A percentile compares a stretch with the other conserved stretches of the same genome.
Conservation (phyloP, 1,284 basidiomycete genomes). For the Marasmius tenuissimus region DNA sequence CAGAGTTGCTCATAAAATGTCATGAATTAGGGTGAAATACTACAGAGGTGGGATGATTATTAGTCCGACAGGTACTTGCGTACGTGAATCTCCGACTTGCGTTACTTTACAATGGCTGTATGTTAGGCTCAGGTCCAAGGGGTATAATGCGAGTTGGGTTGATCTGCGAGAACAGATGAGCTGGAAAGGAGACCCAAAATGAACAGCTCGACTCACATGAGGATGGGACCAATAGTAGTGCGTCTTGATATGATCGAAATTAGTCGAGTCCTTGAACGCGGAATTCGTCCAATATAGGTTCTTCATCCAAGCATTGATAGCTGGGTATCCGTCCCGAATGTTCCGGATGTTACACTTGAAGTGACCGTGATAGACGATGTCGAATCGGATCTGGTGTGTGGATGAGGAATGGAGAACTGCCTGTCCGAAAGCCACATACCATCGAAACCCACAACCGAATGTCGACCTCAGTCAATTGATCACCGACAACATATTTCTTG, state of each 20-base stretch:
- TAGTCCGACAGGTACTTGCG: no score
- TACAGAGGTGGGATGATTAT: no score
- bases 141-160: conserved; percentile 78
- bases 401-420: not conserved
- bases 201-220: not conserved
- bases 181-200: not conserved
- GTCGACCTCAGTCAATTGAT: conserved; percentile 88
- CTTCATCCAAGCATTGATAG: conserved; percentile 70
- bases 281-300: conserved; percentile 90
- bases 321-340: conserved; percentile 80
- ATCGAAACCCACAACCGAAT: conserved; percentile 90
- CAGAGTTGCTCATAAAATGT: no score
- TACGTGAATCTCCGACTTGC: no score
- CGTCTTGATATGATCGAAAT: conserved; percentile 87
- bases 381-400: conserved; percentile 49
- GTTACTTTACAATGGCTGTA: conserved; percentile 55
- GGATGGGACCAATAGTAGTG: conserved; percentile 63
- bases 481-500: conserved; percentile 83
- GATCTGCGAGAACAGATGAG: conserved; percentile 42
- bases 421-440: conserved; percentile 43
- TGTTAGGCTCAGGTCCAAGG: conserved; percentile 68
- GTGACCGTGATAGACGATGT: conserved; percentile 87
- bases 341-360: conserved; percentile 93
- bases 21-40: no score
- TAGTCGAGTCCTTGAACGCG: conserved; percentile 87